Evolutionary conservation across 139 green algal genomes (phyloP), one percentile per base, ranked within the genome.

Genomic region (Klebsormidium nitens): DNA sequence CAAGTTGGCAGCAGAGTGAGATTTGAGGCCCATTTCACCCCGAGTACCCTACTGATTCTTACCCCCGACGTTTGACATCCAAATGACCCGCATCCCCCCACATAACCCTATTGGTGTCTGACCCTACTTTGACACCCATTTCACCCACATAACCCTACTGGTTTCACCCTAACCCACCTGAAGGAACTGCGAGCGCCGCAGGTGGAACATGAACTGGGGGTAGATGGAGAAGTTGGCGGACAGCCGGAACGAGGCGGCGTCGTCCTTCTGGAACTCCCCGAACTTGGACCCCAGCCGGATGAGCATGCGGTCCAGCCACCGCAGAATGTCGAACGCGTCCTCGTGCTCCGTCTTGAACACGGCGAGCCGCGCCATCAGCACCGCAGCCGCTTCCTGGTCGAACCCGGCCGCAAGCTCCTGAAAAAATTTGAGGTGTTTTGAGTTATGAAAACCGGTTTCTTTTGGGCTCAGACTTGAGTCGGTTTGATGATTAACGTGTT

Each of bases 191-290:
- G 71, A 84, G 36, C 82, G 71, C 3, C 83, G 75, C 32, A 90
- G 76, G 76, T 90, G 76, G 79, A 87, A 90, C 59, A 90, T 82
- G 64, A 89, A 83, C 74, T 87, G 72, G 5, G 84, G 83, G 44
- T 79, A 82, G 42, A 83, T 49, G 11, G 40, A 49, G 59, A 89
- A 82, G 56, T 83, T 42, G n/a, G 78, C 36, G 5, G 72, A 60
- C 19, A 89, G 80, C 35, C 44, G 52, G 39, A 89, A 86, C 29
- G 75, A 81, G 29, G 69, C 58, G 29, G 82, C 66, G 56, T 79
- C 65, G 37, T 83, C 71, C 60, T 80, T 79, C 2, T 46, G 38
- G 59, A 77, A 87, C 23, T 83, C 38, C 5, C 73, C 77, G 64
- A 84, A 89, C 55, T 80, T 81, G 42, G 76, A 38, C 31, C 49